Evolutionary conservation across 176 grass and related monocot species (phyloP), one percentile per base, ranked within the genome.

Genomic region (Avena eriantha): DNA sequence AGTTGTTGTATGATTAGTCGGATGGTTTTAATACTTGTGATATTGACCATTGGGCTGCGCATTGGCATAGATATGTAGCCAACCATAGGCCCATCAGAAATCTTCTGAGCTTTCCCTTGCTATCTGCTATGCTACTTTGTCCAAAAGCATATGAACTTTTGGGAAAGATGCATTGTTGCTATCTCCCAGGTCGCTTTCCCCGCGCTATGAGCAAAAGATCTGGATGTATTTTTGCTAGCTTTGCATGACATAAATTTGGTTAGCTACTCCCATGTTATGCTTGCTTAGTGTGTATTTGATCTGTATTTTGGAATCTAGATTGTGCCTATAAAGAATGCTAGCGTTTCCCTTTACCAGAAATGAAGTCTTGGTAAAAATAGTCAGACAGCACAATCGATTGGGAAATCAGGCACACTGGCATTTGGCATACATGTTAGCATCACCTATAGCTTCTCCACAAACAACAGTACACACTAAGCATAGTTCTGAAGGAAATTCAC

Each of bases 151-250:
- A 29, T 48, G 33, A 82, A 8, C 33, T 55, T 87, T 88, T 24
- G 69, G 49, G 33, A 84, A 85, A 84, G 81, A 80, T 46, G 56
- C 34, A 43, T 19, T 66, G 29, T 80, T 89, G 53, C 73, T 86
- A 64, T 83, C 73, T 45, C 64, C 29, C 29, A 43, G 18, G 24
- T 41, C 88, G 15, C 49, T 58, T 73, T 48, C 50, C 19, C 21
- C 8, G 22, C 0, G 5, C 7, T 63, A 14, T 6, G 17, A 56
- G 73, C 64, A 55, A 64, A 72, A 83, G 33, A 67, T 34, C 13
- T 19, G 11, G 58, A 34, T 14, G 14, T 26, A 33, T 57, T 56
- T 22, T 33, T 23, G 64, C 22, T 22, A 22, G 45, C 22, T 75
- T 29, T 7, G 23, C 34, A 10, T 17, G 36, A 10, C 46, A 63